Base-by-base conservation (phyloP, 23 red algal species). In the Gracilaria caudata region DNA sequence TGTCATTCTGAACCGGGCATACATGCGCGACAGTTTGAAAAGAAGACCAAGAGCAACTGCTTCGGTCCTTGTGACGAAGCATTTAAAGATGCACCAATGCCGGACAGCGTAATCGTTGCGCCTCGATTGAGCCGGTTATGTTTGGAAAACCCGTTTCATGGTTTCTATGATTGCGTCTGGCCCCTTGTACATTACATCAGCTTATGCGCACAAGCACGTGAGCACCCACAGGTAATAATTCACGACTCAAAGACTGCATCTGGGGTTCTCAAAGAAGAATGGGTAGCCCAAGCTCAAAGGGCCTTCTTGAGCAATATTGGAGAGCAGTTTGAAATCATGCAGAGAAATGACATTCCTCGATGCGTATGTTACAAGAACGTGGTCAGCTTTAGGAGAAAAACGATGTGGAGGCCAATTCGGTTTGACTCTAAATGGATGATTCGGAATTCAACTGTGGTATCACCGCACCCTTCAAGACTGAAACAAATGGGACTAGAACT, bases 161-260 rank as follows among this genome's bases (percentile, higher is more conserved):
- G 79, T 37, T 83, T 83, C 34, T 83, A 83, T 58, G 79, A 83
- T 68, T 83, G 79, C 79, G 47, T 83, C 19, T 83, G 79, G 79
- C 79, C 79, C n/a, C 79, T 83, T 65, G 55, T 83, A 46, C 79
- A 83, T 23, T 83, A 83, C 33, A 21, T 83, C 38, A 83, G 32
- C 29, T 28, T 59, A 16, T 83, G 79, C 44, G 38, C 23, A 21
- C 21, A 58, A n/a, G 25, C 43, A 36, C 17, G 26, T 44, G 24
- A 24, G 9, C 12, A 0, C 28, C 33, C 29, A 37, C 44, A 83
- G 43, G 16, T 58, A 38, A 83, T 83, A 34, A 63, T 83, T 45
- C 32, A 39, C 30, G 63, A 83, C 49, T 41, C 24, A 4, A 58
- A 36, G 28, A 64, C 47, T 61, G 39, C 68, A 83, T 64, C 55